phyloP scores from a whole-genome alignment of 192 early-diverging fungal genomes.

The Ambispora gerdemannii region DNA sequence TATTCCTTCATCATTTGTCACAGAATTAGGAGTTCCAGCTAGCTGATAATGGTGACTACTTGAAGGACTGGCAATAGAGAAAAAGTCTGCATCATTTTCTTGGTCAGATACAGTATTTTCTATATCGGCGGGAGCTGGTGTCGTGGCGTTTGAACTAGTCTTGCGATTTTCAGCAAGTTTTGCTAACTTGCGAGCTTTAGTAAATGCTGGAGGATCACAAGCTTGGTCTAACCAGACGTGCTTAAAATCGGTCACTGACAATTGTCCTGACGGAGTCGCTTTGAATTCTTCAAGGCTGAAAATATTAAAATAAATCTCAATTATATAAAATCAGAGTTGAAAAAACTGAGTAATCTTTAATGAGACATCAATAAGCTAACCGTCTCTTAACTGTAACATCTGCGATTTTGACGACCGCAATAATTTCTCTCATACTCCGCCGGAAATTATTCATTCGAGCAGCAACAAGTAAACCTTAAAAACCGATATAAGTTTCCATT shows the following conservation, averaged over 20 bases:
- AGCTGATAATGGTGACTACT: no score
- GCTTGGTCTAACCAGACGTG: constrained; percentile 78
- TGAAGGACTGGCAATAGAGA: no score
- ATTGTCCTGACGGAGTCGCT: constrained; percentile 67
- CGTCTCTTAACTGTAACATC: constrained; percentile 80
- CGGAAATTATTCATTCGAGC: constrained; percentile 89
- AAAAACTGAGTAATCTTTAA: neutral
- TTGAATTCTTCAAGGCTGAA: constrained; percentile 76
- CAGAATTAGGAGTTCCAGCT: no score
- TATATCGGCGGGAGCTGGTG: neutral
- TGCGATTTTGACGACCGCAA: constrained; percentile 85
- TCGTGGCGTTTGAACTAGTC: neutral
- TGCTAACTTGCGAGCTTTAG: constrained; percentile 46
- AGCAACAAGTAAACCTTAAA: constrained; percentile 66
- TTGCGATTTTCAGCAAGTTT: constrained; percentile 32
- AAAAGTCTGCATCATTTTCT: neutral
- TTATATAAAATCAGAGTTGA: neutral
- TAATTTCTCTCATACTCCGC: constrained; percentile 79
- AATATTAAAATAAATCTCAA: constrained; percentile 11
- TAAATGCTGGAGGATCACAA: constrained; percentile 83
- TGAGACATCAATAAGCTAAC: constrained; percentile 32
- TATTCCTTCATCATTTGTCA: no score
- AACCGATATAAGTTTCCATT: neutral
- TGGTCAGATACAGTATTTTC: neutral
- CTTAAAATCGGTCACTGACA: constrained; percentile 80